phyloP scores from a whole-genome alignment of 371 early-diverging fungal genomes.

The Thermomucor indicae-seudaticae region DNA sequence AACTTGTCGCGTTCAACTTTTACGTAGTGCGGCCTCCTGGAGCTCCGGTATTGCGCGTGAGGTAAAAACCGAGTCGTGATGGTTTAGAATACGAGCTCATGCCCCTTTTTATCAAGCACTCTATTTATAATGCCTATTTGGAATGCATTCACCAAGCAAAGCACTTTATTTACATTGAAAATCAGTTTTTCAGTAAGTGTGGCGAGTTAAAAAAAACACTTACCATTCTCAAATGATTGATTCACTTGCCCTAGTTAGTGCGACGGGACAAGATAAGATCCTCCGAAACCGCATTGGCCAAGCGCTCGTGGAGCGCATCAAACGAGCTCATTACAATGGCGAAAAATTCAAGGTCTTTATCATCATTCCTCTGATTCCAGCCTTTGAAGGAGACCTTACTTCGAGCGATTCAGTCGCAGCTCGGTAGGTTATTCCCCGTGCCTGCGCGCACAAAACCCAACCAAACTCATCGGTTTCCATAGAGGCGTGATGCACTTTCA shows the following conservation, averaged over 20 bases:
- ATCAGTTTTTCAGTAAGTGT: slow-evolving; percentile 88
- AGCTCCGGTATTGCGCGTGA: slow-evolving; percentile 61
- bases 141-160: slow-evolving; percentile 72
- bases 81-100: neutral
- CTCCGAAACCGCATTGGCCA: slow-evolving; percentile 44
- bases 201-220: neutral
- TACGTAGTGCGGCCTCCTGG: slow-evolving; percentile 68
- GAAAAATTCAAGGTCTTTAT: slow-evolving; percentile 81
- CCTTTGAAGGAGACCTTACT: slow-evolving; percentile 82
- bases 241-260: slow-evolving; percentile 20
- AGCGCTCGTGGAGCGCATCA: slow-evolving; percentile 78
- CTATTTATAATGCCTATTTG: slow-evolving; percentile 84
- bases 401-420: slow-evolving; percentile 71
- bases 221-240: neutral
- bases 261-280: slow-evolving; percentile 39
- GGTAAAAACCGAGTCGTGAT: slow-evolving; percentile 12
- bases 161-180: slow-evolving; percentile 93
- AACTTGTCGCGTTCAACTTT: slow-evolving; percentile 65
- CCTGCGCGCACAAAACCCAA: neutral
- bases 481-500: slow-evolving; percentile 79
- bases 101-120: slow-evolving; percentile 44
- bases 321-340: slow-evolving; percentile 60
- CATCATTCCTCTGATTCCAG: slow-evolving; percentile 88
- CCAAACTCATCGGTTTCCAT: neutral
- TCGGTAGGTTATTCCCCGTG: slow-evolving; percentile 24